phyloP scores from a whole-genome alignment of 225 moss, liverwort and hornwort species.

The Lunularia cruciata region DNA sequence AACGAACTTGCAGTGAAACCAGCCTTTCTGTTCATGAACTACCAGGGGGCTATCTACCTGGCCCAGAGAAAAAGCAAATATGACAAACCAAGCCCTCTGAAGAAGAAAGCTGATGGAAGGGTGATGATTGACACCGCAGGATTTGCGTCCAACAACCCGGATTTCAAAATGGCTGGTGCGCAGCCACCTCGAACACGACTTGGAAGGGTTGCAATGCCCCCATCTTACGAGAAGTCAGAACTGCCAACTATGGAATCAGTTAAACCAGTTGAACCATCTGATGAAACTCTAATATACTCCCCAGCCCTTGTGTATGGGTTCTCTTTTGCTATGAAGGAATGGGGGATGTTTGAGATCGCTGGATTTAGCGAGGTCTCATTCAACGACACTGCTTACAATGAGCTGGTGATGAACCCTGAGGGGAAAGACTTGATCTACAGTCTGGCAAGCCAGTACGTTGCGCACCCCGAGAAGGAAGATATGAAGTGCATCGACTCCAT shows the following conservation, averaged over 20 bases:
- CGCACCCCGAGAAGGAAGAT: not conserved
- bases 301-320: slow-evolving; percentile 38
- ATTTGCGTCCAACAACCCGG: slow-evolving; percentile 34
- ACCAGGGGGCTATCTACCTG: slow-evolving; percentile 10
- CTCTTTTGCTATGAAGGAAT: slow-evolving; percentile 36
- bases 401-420: slow-evolving; percentile 25
- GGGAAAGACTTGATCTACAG: slow-evolving; percentile 17
- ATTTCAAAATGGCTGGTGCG: not conserved
- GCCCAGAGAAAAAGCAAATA: not conserved
- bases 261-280: not conserved
- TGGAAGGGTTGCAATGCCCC: too few relatives aligned
- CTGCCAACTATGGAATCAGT: not conserved
- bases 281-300: slow-evolving; percentile 22
- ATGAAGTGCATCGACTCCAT: slow-evolving; percentile 8
- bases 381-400: slow-evolving; percentile 28
- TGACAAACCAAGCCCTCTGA: not conserved
- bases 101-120: slow-evolving; percentile 51
- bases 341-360: slow-evolving; percentile 31
- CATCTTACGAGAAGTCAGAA: too few relatives aligned
- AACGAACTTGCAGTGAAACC: slow-evolving; percentile 17
- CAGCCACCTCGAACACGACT: too few relatives aligned
- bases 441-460: slow-evolving; percentile 34
- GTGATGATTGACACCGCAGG: slow-evolving; percentile 60
- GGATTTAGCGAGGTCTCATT: slow-evolving; percentile 34
- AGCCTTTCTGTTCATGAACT: slow-evolving; percentile 26